Evolutionary conservation across 192 early-diverging fungal genomes (phyloP).

Genomic region (Borealophlyctis nickersoniae): DNA sequence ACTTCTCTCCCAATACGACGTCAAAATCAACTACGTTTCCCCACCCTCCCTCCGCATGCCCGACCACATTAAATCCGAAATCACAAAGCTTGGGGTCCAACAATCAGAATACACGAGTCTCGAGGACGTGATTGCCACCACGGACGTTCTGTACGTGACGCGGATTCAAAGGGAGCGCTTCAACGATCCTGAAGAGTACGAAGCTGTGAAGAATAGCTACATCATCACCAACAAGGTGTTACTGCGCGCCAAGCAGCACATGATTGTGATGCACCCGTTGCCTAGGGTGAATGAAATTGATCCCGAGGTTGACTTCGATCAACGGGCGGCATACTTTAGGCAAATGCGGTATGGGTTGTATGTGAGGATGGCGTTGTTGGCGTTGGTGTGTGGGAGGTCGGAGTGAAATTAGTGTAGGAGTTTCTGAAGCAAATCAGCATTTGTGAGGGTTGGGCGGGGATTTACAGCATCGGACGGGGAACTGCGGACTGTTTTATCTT

Average conservation of each 20-base stretch:
- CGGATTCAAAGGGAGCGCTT: constrained; percentile 97
- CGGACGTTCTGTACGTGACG: constrained; percentile 97
- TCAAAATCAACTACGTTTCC: constrained; percentile 91
- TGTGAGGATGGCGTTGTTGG: constrained; percentile 96
- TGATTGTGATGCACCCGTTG: constrained; percentile 99
- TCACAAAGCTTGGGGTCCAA: constrained; percentile 41
- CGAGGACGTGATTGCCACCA: constrained; percentile 73
- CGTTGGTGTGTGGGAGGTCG: constrained; percentile 60
- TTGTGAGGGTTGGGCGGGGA: no score
- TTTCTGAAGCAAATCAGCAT: no score
- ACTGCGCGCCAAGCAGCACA: constrained; percentile 84
- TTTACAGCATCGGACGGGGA: no score
- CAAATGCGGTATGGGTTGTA: constrained; percentile 98
- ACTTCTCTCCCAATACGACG: constrained; percentile 85
- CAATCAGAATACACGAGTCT: constrained; percentile 70
- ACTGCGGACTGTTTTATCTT: no score
- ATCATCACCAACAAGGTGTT: constrained; percentile 86
- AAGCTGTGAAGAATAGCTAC: constrained; percentile 69
- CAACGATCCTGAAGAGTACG: constrained; percentile 70
- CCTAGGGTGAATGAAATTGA: constrained; percentile 94
- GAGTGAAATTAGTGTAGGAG: no score
- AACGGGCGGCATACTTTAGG: constrained; percentile 94
- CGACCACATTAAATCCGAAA: constrained; percentile 62
- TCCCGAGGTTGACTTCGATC: constrained; percentile 97
- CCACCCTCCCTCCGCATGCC: constrained; percentile 84